Base-by-base conservation (phyloP, 805 yeast species). In the Scheffersomyces amazonensis region DNA sequence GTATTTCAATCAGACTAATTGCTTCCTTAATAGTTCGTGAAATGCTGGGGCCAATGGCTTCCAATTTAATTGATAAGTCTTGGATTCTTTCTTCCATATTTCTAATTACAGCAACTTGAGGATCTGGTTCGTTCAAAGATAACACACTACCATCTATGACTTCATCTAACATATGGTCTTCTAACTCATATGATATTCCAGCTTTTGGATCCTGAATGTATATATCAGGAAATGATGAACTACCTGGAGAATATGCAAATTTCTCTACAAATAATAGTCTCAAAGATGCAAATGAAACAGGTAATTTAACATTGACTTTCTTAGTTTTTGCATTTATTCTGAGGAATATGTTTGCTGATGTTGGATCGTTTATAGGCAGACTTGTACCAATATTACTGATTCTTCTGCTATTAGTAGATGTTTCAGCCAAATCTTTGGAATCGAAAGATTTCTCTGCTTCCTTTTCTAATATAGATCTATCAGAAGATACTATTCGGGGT, bases 251-350 rank as follows among this genome's bases (percentile, higher is more conserved):
- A 56, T 83, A 88, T 2, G 91, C 87, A 64, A 89, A 90, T 49
- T 80, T 86, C 52, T 91, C 96, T 5, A 90, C 86, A 53, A 91
- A 91, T 17, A 86, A 63, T 1, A 88, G 69, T 32, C 93, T 71
- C 24, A 85, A 51, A 2, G 80, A 69, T 3, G 81, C 73, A 33
- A 74, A 52, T 0, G 81, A 62, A 2, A 76, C 58, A 1, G 81
- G 81, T 11, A 68, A 49, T 23, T 57, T 58, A 2, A 76, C 52
- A 2, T 52, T 49, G 1, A 74, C 75, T 48, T 80, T 83, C 53
- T 80, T 83, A 1, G 82, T 80, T 40, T 69, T 64, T 12, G 69
- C 75, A 9, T 69, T 71, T 9, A 78, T 53, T 40, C 71, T 75
- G 41, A 85, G 60, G 47, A 71, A 85, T 0, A 82, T 43, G 36